Evolutionary conservation across 2,329 filamentous ascomycete species (phyloP).

Genomic region (Penicillium sumatraense): DNA sequence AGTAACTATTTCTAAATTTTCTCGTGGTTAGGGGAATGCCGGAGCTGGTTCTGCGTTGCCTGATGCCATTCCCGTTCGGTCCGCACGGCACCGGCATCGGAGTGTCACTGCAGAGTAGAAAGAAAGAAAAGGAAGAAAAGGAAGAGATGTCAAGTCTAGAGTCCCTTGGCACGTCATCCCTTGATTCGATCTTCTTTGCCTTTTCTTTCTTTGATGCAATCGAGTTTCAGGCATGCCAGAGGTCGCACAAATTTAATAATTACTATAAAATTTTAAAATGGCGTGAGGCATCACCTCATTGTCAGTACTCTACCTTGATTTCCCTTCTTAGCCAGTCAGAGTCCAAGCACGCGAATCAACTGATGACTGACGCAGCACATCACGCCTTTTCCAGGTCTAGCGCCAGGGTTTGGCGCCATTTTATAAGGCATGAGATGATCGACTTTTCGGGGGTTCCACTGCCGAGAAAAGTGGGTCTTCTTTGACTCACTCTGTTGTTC

Average conservation of each 20-base stretch:
- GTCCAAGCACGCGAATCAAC: conserved; percentile 14
- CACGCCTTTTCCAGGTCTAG: conserved; percentile 22
- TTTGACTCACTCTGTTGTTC: conserved; percentile 27
- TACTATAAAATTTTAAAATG: not conserved
- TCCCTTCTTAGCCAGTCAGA: not conserved
- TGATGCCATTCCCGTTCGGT: conserved; percentile 26
- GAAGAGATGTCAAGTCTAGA: not conserved
- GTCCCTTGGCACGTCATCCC: conserved; percentile 1
- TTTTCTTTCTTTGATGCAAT: not conserved
- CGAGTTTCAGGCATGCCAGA: not conserved
- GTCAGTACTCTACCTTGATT: not conserved
- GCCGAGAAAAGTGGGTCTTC: conserved; percentile 16
- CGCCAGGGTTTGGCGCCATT: conserved; percentile 19
- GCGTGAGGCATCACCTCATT: conserved; percentile 9
- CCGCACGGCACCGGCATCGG: conserved; percentile 23
- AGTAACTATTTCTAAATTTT: too few relatives aligned
- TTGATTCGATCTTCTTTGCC: not conserved
- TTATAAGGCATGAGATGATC: conserved; percentile 25
- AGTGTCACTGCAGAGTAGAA: too few relatives aligned
- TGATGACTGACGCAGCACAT: conserved; percentile 12
- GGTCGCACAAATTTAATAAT: not conserved
- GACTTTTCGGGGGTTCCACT: conserved; percentile 20
- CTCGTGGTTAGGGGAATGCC: conserved; percentile 1
- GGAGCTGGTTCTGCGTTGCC: conserved; percentile 15
- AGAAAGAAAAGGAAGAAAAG: not conserved